Evolutionary conservation across 495 filamentous ascomycete genomes (phyloP), one percentile per base, ranked within the genome.

Genomic region (Bacidia rubella): DNA sequence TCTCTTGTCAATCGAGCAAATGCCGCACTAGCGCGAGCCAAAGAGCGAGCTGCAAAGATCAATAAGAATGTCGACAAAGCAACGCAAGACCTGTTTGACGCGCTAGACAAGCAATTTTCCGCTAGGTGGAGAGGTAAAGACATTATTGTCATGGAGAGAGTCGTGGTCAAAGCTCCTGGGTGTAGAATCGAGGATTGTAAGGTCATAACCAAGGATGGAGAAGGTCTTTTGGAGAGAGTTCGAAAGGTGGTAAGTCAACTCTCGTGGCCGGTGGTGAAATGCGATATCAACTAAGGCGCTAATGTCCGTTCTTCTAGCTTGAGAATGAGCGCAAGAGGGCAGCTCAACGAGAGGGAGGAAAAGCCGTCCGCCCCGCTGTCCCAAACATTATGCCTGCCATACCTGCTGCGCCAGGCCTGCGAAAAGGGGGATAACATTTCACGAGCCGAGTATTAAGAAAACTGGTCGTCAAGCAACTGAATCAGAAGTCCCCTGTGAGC

Each of bases 11-110:
- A 66, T 11, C 69, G 80, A 10, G 79, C 79, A 62, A 70, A 71
- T 19, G 74, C 68, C 45, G 74, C 74, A 10, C 60, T 82, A 17
- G 62, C 65, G 29, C 72, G 74, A 29, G 60, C 80, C 40, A 72
- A 75, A 38, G 77, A 81, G 49, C 63, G 65, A 15, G 77, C 79
- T 49, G 68, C 71, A 15, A 73, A 64, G 41, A 70, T 72, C 45
- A 81, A 80, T 10, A 80, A 76, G 59, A 78, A 76, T 5, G 82
- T 85, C 15, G 79, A 70, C 25, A 75, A 68, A 45, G 82, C 84
- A 55, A 80, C 74, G 20, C 82, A 86, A 62, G 82, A 83, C 41
- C 71, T 86, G 11, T 86, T 83, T 56, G 80, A 86, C 66, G 72
- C 73, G 2, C 69, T 86, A 47, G 70, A 68, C 48, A 70, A 78